Evolutionary conservation across 1,284 basidiomycete genomes (phyloP), one percentile per base, ranked within the genome.

Genomic region (Omphalotus olearius): DNA sequence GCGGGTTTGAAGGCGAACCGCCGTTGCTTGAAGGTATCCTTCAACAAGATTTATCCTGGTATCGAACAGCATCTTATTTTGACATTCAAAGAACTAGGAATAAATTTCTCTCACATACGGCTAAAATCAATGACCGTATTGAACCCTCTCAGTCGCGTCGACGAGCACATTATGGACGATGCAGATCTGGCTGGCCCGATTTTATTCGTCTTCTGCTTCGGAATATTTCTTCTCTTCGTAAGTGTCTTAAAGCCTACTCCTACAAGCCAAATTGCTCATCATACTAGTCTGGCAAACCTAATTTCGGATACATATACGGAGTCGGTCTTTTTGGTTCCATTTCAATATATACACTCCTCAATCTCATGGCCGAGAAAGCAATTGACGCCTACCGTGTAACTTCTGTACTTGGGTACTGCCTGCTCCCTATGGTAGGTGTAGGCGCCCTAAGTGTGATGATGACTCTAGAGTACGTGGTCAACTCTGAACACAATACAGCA

Each of bases 251-350:
- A 6, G 11, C 13, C 6, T n/a, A n/a, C 38, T 33, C 9, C 36
- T 26, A 33, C 35, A 48, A 50, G 13, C 59, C 41, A 47, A 26
- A 18, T 5, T 52, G 25, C 49, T 52, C 45, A 57, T 45, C 66
- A 11, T 2, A 20, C 14, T 35, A 98, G 94, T 94, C 93, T 13
- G 97, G 97, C 56, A 98, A 98, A 75, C 92, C 93, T 6, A 97
- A 98, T 67, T 99, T 99, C 69, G 94, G 93, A 26, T 98, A 98
- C 70, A 98, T 99, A 59, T 99, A 99, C 68, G 97, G 97, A 46
- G 92, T 99, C 56, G 96, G 91, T 45, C 80, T 98, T 11, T 82
- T 99, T 60, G 97, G 97, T 48, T 93, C 91, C 3, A 79, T 85
- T n/a, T 93, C 93, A 35, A 89, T 99, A 64, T 99, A 99, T 75